These are phyloP conservation scores for Cladosporium velox DNA, from an alignment of 2,329 filamentous ascomycete genomes.

Conservation along the genomic window DNA sequence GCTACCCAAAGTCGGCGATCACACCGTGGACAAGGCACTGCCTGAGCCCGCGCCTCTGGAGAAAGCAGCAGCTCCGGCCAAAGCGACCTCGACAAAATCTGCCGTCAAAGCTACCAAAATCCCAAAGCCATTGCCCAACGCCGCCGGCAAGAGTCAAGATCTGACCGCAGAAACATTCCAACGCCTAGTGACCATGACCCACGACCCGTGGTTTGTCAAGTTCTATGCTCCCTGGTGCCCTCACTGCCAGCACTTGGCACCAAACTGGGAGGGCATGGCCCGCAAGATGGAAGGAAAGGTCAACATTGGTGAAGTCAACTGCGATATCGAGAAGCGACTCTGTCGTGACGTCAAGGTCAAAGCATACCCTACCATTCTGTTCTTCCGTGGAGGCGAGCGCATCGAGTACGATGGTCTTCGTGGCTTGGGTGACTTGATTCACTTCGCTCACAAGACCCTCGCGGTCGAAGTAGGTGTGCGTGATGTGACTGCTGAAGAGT, in stretches of 20 bases:
- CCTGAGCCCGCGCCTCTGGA: conserved; percentile 31
- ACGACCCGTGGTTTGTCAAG: conserved; percentile 97
- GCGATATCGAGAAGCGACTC: conserved; percentile 79
- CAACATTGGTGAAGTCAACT: conserved; percentile 95
- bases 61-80: conserved; percentile 27
- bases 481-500: conserved; percentile 74
- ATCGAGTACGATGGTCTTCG: conserved; percentile 92
- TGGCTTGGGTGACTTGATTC: conserved; percentile 84
- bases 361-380: conserved; percentile 85
- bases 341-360: conserved; percentile 85
- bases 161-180: conserved; percentile 86
- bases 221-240: conserved; percentile 98
- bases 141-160: conserved; percentile 70
- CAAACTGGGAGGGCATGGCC: conserved; percentile 85
- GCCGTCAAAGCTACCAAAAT: conserved; percentile 49
- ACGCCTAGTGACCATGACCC: conserved; percentile 77
- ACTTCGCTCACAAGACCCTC: conserved; percentile 83
- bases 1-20: conserved; percentile 71
- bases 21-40: conserved; percentile 46
- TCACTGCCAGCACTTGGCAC: conserved; percentile 90
- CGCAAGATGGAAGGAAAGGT: conserved; percentile 88
- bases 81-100: conserved; percentile 44
- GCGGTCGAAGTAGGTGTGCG: conserved; percentile 74
- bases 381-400: conserved; percentile 88
- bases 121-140: conserved; percentile 66